Conservation (phyloP, 441 rosid species). For the Gossypium schwendimanii region DNA sequence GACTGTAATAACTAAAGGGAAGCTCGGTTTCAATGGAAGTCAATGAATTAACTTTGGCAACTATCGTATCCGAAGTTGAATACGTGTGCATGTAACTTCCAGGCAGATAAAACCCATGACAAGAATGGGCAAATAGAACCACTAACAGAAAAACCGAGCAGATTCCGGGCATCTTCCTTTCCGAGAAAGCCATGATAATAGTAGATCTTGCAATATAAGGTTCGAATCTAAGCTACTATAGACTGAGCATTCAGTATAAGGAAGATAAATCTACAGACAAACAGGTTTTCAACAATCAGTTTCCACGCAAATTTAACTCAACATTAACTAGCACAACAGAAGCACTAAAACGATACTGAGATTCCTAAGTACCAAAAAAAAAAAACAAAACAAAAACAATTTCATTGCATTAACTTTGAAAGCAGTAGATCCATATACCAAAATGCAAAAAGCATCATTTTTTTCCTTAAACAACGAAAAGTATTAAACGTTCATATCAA, state of each 20-base stretch:
- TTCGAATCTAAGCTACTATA: conserved; percentile 6
- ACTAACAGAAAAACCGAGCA: conserved; percentile 38
- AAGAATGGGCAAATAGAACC: conserved; percentile 31
- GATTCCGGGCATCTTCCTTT: conserved; percentile 36
- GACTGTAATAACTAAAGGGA: conserved; percentile 78
- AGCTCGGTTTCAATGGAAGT: conserved; percentile 91
- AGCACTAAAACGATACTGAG: not conserved
- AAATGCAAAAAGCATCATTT: not conserved
- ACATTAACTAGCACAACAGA: not conserved
- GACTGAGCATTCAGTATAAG: not conserved
- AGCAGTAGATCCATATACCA: not conserved
- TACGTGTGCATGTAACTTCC: conserved; percentile 84
- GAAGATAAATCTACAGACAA: not conserved
- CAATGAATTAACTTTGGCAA: conserved; percentile 75
- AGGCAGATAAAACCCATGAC: conserved; percentile 74
- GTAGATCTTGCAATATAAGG: conserved; percentile 4
- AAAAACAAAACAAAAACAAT: not conserved
- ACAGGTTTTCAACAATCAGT: not conserved
- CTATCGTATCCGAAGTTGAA: conserved; percentile 37
- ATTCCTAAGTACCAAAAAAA: not conserved
- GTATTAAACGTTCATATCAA: not conserved
- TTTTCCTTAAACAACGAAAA: not conserved
- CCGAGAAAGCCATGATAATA: conserved; percentile 14
- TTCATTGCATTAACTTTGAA: not conserved
- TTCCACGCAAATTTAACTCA: not conserved